A percentile compares a stretch with the other conserved stretches of the same genome.
Conservation (phyloP, 2,329 filamentous ascomycete species). For the Rosellinia necatrix region DNA sequence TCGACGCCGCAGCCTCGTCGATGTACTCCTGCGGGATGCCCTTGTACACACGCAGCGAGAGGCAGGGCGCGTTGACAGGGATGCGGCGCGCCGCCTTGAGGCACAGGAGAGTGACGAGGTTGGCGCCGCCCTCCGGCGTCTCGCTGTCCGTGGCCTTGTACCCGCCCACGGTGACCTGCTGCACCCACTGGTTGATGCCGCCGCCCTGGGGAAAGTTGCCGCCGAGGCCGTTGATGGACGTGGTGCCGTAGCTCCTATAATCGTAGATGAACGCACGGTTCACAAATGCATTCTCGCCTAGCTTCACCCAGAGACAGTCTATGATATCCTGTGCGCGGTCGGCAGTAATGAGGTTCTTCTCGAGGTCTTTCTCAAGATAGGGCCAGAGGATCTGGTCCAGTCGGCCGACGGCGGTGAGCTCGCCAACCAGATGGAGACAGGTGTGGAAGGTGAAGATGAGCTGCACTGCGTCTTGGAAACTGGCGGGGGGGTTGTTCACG, state of each 20-base stretch:
- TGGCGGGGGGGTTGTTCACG: neutral
- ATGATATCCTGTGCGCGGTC: slow-evolving; percentile 21
- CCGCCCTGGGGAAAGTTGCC: slow-evolving; percentile 25
- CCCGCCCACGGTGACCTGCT: slow-evolving; percentile 23
- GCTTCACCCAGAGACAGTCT: slow-evolving; percentile 27
- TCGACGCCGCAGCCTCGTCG: slow-evolving; percentile 18
- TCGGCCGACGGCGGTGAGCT: slow-evolving; percentile 24
- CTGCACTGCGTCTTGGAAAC: slow-evolving; percentile 26
- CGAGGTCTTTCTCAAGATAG: slow-evolving; percentile 18
- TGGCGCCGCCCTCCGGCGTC: slow-evolving; percentile 14
- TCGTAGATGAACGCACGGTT: slow-evolving; percentile 27
- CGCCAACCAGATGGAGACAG: slow-evolving; percentile 23
- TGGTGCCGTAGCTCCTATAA: slow-evolving; percentile 23
- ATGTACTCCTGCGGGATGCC: slow-evolving; percentile 15
- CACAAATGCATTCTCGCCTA: slow-evolving; percentile 25
- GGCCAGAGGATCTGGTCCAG: slow-evolving; percentile 26
- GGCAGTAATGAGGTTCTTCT: neutral
- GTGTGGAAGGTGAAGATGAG: slow-evolving; percentile 22
- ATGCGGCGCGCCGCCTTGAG: slow-evolving; percentile 22
- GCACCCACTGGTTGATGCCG: slow-evolving; percentile 27
- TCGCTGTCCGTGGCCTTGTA: slow-evolving; percentile 19
- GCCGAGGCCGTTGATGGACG: slow-evolving; percentile 17
- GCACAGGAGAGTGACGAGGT: slow-evolving; percentile 21
- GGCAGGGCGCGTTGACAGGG: slow-evolving; percentile 22
- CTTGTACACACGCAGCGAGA: slow-evolving; percentile 21